Conservation (phyloP, 495 filamentous ascomycete genomes). For the Saxophila tyrrhenica region DNA sequence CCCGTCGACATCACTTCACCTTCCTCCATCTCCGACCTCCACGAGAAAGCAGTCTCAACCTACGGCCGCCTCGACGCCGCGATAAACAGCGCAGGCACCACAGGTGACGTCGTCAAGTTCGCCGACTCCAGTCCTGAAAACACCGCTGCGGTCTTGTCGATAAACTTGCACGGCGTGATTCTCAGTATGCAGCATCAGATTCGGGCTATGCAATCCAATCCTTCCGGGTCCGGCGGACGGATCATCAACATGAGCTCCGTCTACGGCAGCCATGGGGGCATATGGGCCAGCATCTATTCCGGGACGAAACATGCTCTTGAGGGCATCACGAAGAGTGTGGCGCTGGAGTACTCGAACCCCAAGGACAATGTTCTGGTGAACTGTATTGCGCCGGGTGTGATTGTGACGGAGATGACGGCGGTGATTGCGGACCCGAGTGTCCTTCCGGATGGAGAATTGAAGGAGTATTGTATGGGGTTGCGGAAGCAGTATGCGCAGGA, state of each 20-base stretch:
- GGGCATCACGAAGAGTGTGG: not conserved
- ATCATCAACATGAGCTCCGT: not conserved
- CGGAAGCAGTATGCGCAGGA: not conserved
- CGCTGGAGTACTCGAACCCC: not conserved
- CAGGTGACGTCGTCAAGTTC: not conserved
- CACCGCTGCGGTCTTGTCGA: not conserved
- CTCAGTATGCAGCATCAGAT: not conserved
- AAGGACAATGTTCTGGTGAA: conserved; percentile 1
- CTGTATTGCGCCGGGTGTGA: not conserved
- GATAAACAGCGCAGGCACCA: not conserved
- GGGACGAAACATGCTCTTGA: not conserved
- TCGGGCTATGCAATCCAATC: not conserved
- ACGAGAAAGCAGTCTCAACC: not conserved
- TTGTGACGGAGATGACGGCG: not conserved
- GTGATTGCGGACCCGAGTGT: not conserved
- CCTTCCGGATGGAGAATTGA: not conserved
- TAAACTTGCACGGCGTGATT: not conserved
- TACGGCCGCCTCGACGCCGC: not conserved
- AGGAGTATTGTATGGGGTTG: not conserved
- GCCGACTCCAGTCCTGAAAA: not conserved
- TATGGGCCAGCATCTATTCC: not conserved
- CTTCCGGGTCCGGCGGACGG: not conserved
- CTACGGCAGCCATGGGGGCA: not conserved
- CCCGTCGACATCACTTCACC: not conserved
- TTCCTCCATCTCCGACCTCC: not conserved